Evolutionary conservation across 2,329 filamentous ascomycete species (phyloP), one percentile per base, ranked within the genome.

Genomic region (Colletotrichum nymphaeae): DNA sequence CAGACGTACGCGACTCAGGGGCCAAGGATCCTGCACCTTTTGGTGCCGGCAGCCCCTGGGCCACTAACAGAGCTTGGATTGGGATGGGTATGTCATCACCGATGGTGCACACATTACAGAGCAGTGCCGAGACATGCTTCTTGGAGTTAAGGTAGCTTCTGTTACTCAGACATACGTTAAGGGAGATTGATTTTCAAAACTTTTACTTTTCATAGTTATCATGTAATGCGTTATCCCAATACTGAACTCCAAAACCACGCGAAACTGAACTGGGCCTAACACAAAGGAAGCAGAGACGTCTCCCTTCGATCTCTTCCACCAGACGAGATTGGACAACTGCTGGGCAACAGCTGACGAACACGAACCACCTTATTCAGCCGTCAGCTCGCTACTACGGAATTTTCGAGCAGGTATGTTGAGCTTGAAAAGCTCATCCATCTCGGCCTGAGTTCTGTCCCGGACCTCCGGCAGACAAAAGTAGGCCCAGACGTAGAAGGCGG

Each of bases 391-490:
- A n/a, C 42, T 64, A 35, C 42, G 26, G 67, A 77, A 79, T 5
- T 72, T 35, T 32, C 76, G 67, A 5, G 75, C 75, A 1, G 78
- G 75, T 49, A 81, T 75, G 11, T 72, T 72, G 7, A 37, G 59
- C 67, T 76, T 76, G 73, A 77, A 79, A 69, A 79, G 35, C 5
- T 76, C 32, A 49, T 78, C 77, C 35, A 78, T 72, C 65, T 78
- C 71, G 2, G 74, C 77, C 2, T 72, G 71, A 0, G 74, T 75
- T 19, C 76, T 76, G 37, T 74, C 76, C 64, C 76, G 77, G 52
- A 74, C 77, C 66, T 79, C 78, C 12, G 78, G 77, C 11, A 78
- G 62, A 22, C 75, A 56, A 53, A 77, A 74, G 53, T 62, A 78
- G 8, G 77, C 75, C 78, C 77, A 79, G 11, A 64, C 19, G 3